A percentile compares a stretch with the other conserved stretches of the same genome.
phyloP scores from a whole-genome alignment of 495 filamentous ascomycete genomes.

The Penicillium desertorum region DNA sequence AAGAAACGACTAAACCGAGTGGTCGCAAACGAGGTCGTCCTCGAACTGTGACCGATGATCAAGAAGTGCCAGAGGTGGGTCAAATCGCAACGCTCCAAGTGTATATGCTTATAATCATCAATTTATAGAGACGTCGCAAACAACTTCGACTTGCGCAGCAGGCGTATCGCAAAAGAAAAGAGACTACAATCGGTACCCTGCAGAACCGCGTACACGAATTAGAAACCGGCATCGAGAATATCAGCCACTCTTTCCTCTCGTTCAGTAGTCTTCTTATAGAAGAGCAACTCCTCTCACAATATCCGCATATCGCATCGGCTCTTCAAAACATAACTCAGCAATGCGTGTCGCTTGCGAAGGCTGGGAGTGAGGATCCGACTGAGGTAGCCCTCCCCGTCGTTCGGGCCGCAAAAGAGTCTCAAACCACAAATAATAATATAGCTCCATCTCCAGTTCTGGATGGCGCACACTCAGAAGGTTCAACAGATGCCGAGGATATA shows the following conservation, averaged over 20 bases:
- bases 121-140: constrained; percentile 58
- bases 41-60: constrained; percentile 25
- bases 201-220: constrained; percentile 67
- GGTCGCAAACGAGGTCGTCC: constrained; percentile 31
- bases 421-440: constrained; percentile 11
- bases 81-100: neutral
- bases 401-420: neutral
- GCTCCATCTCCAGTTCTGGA: neutral
- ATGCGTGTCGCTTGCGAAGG: constrained; percentile 46
- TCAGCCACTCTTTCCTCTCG: constrained; percentile 71
- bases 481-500: constrained; percentile 6
- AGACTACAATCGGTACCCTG: constrained; percentile 73
- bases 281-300: constrained; percentile 43
- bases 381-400: constrained; percentile 8
- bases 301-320: constrained; percentile 38
- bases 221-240: constrained; percentile 65
- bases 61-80: constrained; percentile 30
- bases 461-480: neutral
- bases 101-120: neutral
- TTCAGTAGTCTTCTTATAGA: constrained; percentile 62
- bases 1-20: constrained; percentile 7
- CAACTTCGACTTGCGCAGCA: constrained; percentile 86
- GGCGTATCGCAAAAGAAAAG: constrained; percentile 83
- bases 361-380: constrained; percentile 23
- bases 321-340: constrained; percentile 49